A percentile compares a stretch with the other conserved stretches of the same genome.
phyloP scores from a whole-genome alignment of 306 rosid genomes.

The Prinsepia uniflora region DNA sequence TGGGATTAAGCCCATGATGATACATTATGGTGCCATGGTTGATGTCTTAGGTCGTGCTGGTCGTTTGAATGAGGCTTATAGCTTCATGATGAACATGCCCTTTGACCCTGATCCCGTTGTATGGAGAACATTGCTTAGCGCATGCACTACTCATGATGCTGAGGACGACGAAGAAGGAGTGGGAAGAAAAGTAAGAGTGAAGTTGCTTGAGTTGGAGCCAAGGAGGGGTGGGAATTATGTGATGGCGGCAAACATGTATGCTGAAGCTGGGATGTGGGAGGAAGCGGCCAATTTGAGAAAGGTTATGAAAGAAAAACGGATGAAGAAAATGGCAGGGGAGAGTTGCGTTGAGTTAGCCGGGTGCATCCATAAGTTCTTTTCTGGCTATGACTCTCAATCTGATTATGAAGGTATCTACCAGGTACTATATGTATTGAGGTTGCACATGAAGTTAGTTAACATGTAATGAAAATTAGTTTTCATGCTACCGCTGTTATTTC shows the following conservation, averaged over 20 bases:
- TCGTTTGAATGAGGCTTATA: slow-evolving; percentile 60
- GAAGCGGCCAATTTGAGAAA: slow-evolving; percentile 63
- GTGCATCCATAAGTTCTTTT: slow-evolving; percentile 51
- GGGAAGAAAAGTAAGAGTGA: slow-evolving; percentile 55
- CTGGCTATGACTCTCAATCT: slow-evolving; percentile 50
- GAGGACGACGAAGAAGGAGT: slow-evolving; percentile 42
- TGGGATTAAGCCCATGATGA: slow-evolving; percentile 63
- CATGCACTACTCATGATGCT: slow-evolving; percentile 49
- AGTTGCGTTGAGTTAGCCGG: slow-evolving; percentile 73
- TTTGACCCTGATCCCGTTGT: slow-evolving; percentile 58
- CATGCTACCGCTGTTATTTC: slow-evolving; percentile 9
- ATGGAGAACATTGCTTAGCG: slow-evolving; percentile 83
- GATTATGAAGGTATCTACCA: slow-evolving; percentile 34
- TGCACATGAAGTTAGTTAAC: slow-evolving; percentile 59
- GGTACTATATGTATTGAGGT: slow-evolving; percentile 56
- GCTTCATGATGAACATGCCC: slow-evolving; percentile 58
- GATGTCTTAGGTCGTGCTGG: slow-evolving; percentile 80
- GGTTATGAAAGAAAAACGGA: slow-evolving; percentile 56
- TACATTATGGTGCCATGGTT: slow-evolving; percentile 82
- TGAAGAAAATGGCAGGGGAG: slow-evolving; percentile 84
- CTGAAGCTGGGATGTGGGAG: slow-evolving; percentile 89
- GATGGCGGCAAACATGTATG: slow-evolving; percentile 78
- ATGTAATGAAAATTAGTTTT: slow-evolving; percentile 18
- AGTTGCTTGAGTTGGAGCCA: slow-evolving; percentile 70
- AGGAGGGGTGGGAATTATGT: slow-evolving; percentile 71